These are phyloP conservation scores for Eucommia ulmoides DNA, from an alignment of 257 asterid species.

Conservation along the genomic window DNA sequence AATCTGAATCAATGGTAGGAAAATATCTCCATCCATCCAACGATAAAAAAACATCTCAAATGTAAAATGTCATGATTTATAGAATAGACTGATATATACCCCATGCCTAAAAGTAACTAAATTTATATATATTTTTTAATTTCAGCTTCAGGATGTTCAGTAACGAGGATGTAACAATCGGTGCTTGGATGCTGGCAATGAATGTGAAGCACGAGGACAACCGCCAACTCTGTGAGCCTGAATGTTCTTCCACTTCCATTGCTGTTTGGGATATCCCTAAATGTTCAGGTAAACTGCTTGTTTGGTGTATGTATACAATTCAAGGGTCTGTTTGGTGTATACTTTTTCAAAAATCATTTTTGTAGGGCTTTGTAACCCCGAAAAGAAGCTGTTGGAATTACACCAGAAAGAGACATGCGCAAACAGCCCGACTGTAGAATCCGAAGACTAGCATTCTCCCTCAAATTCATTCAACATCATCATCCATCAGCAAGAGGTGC, in stretches of 20 bases:
- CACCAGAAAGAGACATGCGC: neutral
- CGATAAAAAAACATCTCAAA: too few relatives aligned
- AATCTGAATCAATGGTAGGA: too few relatives aligned
- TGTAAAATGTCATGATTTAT: too few relatives aligned
- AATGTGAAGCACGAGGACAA: slow-evolving; percentile 80
- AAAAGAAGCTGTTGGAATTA: neutral
- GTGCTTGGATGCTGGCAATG: slow-evolving; percentile 99
- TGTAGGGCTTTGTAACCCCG: neutral
- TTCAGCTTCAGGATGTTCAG: slow-evolving; percentile 95
- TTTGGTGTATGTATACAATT: too few relatives aligned
- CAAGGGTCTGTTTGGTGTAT: too few relatives aligned
- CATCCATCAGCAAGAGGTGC: too few relatives aligned
- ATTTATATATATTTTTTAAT: too few relatives aligned
- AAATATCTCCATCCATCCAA: too few relatives aligned
- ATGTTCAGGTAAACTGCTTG: slow-evolving; percentile 99
- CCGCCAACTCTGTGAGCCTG: slow-evolving; percentile 50
- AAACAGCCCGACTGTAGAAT: neutral
- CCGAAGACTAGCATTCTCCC: neutral
- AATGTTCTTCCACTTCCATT: slow-evolving; percentile 59
- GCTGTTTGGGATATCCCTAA: slow-evolving; percentile 99
- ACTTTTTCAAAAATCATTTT: too few relatives aligned
- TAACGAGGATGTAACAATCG: slow-evolving; percentile 97
- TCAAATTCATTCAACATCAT: too few relatives aligned
- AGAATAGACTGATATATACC: too few relatives aligned
- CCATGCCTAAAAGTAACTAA: too few relatives aligned